Base-by-base conservation (phyloP, 176 grass and related monocot genomes). In the Secale cereale region DNA sequence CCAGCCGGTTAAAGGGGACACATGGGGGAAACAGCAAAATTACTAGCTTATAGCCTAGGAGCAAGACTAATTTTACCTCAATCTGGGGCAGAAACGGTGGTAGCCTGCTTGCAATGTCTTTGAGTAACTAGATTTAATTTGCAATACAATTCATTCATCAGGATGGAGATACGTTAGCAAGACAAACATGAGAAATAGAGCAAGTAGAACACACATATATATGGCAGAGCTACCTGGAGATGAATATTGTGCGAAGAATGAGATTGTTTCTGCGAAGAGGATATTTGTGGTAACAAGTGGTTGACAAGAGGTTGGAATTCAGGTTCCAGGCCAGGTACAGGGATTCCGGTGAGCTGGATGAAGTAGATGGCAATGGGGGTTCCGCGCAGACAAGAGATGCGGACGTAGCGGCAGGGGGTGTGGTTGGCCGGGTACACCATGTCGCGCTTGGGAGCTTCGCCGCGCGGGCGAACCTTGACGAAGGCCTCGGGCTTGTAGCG, bases 281-380 rank as follows among this genome's bases (percentile, higher is more conserved):
- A 85, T 76, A 95, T 98, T 69, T 93, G 79, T 36, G 95, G 95
- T 63, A 93, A 85, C 69, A 98, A 83, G 64, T 98, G 85, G 86
- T 89, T 95, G 59, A 93, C 80, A 39, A 95, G 77, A 61, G 96
- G 96, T 35, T 92, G 96, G 76, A 98, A 83, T 59, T 98, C 96
- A 80, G 96, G 93, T 65, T 98, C 96, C 61, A 98, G 81, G 88
- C 96, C 96, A 78, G 93, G 82, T 31, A 98, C 89, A 64, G 96
- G 82, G 78, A 98, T 88, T 68, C 96, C 96, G 62, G 90, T 80
- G 85, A 98, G 91, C 91, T 98, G 95, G 61, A 98, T 86, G 80
- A 95, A 98, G 88, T 92, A 98, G 87, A 98, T 83, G 84, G 93
- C 95, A 75, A 98, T 95, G 80, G 95, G 95, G 35, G 93, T 98